Base-by-base conservation (phyloP, 202 grass and related monocot species). In the Eragrostis tef region DNA sequence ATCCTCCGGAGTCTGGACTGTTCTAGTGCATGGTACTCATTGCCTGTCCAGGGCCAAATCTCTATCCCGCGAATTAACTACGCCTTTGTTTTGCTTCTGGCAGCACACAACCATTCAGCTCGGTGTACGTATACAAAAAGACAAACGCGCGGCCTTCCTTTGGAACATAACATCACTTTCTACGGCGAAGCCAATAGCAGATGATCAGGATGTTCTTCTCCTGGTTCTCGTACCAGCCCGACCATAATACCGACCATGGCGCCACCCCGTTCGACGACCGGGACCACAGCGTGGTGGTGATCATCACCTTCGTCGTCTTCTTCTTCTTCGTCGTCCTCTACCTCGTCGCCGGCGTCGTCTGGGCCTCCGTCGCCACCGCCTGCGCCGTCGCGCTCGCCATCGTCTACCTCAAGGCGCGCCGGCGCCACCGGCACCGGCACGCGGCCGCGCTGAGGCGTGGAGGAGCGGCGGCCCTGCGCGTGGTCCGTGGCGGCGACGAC, bases 271-370 rank as follows among this genome's bases (percentile, higher is more conserved):
- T 54, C 64, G 54, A 88, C 34, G 81, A 77, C 64, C 19, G 71
- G 11, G 63, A 81, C 25, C 71, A 64, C 87, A 85, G 49, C 77
- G 14, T 64, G 11, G 43, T 75, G 77, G 77, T 85, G 77, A 36
- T 85, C 10, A 64, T 85, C 36, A 76, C 82, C 64, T 85, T 81
- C 71, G 64, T 24, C 77, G 62, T 81, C 71, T 85, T 88, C 77
- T 85, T 85, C 64, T 70, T n/a, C 57, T 85, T 77, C 87, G 44
- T 77, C 82, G 4, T 89, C 7, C 24, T 88, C 82, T 89, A 85
- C 77, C 87, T 85, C 71, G 2, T 75, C 46, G 63, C 64, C 25
- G 81, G 87, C 15, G 7, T 85, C 24, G 5, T 88, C 46, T 88
- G 81, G 81, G 75, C 87, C 24, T 54, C 71, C n/a, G 81, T 6